A percentile compares a stretch with the other conserved stretches of the same genome.
Conservation (phyloP, 2,329 filamentous ascomycete genomes). For the Pseudonectria buxi region DNA sequence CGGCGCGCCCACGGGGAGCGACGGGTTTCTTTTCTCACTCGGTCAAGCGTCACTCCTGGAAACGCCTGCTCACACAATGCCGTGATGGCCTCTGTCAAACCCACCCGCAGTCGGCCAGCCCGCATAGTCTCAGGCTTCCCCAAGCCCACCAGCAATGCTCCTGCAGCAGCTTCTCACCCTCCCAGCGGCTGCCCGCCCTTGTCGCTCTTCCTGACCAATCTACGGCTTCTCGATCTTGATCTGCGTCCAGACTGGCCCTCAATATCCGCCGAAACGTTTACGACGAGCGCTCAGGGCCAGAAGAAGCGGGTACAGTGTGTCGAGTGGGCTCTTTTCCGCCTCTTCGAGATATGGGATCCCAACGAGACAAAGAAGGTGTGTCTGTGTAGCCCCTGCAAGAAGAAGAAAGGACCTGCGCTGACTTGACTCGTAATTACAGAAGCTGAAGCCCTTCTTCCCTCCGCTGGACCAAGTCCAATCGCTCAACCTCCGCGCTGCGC, state of each 20-base stretch:
- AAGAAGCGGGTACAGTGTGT: conserved; percentile 75
- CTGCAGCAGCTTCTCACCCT: conserved; percentile 1
- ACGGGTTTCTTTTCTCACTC: too few relatives aligned
- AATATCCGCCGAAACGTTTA: conserved; percentile 65
- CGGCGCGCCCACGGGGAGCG: too few relatives aligned
- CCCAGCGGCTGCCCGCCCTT: conserved; percentile 20
- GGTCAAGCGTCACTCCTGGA: too few relatives aligned
- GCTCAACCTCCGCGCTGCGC: conserved; percentile 76
- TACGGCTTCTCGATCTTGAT: conserved; percentile 78
- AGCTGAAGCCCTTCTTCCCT: conserved; percentile 84
- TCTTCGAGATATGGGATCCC: conserved; percentile 79
- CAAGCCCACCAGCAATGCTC: background rate
- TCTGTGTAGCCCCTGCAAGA: background rate
- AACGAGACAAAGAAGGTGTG: conserved; percentile 66
- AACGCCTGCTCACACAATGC: background rate
- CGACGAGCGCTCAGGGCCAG: conserved; percentile 61
- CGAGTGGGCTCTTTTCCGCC: conserved; percentile 86
- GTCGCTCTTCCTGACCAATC: conserved; percentile 65
- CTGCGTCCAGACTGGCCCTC: conserved; percentile 70
- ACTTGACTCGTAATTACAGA: conserved; percentile 43
- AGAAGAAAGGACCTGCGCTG: background rate
- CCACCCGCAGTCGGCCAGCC: background rate
- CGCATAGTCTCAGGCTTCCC: background rate
- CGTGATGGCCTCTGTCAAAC: background rate
- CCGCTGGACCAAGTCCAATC: conserved; percentile 86